These are phyloP conservation scores for Tillandsia fasciculata DNA, from an alignment of 176 grass and related monocot genomes.

Conservation along the genomic window DNA sequence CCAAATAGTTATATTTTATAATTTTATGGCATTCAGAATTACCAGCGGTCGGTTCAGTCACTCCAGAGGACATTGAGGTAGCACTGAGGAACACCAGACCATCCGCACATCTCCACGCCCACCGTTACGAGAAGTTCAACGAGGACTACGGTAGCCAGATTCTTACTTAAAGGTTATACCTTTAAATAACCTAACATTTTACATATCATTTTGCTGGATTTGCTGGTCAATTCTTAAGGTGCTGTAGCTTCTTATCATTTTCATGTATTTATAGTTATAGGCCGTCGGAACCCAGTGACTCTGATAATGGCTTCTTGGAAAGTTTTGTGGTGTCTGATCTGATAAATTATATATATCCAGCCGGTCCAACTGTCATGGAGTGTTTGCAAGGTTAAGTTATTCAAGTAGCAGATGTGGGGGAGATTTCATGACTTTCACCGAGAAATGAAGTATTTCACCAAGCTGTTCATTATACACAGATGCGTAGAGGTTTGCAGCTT, in stretches of 20 bases:
- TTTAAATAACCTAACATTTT: background rate
- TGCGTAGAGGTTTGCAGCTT: background rate
- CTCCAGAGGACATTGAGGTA: constrained; percentile 48
- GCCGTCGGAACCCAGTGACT: background rate
- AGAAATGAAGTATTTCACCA: background rate
- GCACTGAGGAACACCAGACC: constrained; percentile 79
- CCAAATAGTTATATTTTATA: background rate
- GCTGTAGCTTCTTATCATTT: background rate
- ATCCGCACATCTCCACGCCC: constrained; percentile 84
- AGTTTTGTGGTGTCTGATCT: background rate
- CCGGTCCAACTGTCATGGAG: background rate
- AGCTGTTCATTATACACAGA: background rate
- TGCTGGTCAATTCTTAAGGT: background rate
- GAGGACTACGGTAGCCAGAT: constrained; percentile 83
- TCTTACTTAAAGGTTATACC: constrained; percentile 1
- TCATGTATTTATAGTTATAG: background rate
- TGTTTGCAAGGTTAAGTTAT: background rate
- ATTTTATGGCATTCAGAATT: constrained; percentile 35
- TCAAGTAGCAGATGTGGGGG: background rate
- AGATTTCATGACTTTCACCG: background rate
- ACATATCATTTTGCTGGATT: background rate
- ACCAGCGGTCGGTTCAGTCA: constrained; percentile 68
- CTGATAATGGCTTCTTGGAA: background rate
- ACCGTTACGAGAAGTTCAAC: constrained; percentile 78
- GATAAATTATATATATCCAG: background rate